Conservation (phyloP, 345 rosid species). For the Gossypium raimondii region DNA sequence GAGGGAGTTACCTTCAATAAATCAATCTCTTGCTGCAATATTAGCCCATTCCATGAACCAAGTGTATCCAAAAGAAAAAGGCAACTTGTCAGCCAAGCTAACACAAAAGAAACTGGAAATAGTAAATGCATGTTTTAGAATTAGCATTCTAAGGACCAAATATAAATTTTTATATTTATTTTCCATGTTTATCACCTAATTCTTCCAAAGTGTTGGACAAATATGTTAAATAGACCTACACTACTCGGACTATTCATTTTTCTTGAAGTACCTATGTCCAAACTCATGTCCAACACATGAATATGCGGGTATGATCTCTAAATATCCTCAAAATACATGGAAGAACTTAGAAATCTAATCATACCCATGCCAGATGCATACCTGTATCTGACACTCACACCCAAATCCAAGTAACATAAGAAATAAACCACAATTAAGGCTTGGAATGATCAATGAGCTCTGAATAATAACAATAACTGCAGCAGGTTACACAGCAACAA, state of each 20-base stretch:
- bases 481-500: background rate
- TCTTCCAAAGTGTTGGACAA: background rate
- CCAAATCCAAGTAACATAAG: no score
- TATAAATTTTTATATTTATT: background rate
- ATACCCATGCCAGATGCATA: no score
- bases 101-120: conserved; percentile 3
- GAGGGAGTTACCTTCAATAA: conserved; percentile 69
- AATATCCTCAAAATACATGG: no score
- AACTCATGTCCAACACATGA: no score
- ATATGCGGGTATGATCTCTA: no score
- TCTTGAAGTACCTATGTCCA: no score
- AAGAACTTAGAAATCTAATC: no score
- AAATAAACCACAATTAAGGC: background rate
- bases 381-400: no score
- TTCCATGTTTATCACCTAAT: background rate
- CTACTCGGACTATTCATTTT: no score
- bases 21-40: conserved; percentile 96
- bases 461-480: background rate
- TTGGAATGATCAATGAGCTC: background rate
- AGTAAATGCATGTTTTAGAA: background rate
- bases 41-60: conserved; percentile 26
- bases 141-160: background rate
- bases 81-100: conserved; percentile 34
- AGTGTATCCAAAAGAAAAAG: conserved; percentile 32
- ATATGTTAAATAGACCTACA: background rate